These are phyloP conservation scores for Litsea cubeba DNA, from an alignment of 164 flowering plant species.

Conservation along the genomic window DNA sequence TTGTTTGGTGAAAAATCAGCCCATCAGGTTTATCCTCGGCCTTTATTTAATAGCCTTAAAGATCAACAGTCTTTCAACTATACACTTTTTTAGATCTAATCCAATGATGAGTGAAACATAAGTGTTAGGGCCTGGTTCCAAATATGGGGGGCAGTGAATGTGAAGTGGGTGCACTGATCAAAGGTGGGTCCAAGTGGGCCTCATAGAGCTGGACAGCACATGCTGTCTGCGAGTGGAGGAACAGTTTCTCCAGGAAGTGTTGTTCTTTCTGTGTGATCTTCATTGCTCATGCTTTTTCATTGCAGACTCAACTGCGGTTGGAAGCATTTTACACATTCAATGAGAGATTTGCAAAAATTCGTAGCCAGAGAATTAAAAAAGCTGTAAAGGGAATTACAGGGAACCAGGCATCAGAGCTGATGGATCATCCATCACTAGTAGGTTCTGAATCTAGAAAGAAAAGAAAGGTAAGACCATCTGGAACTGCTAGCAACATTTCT, in stretches of 20 bases:
- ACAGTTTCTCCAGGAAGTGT: not conserved
- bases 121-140: too few species aligned
- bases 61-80: too few species aligned
- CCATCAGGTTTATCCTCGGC: too few species aligned
- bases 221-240: not conserved
- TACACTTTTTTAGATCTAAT: too few species aligned
- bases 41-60: too few species aligned
- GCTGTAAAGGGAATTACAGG: slow-evolving; percentile 84
- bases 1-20: too few species aligned
- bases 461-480: slow-evolving; percentile 20
- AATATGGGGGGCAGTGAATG: too few species aligned
- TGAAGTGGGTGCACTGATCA: too few species aligned
- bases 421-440: slow-evolving; percentile 30
- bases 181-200: too few species aligned
- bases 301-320: slow-evolving; percentile 87
- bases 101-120: too few species aligned
- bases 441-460: slow-evolving; percentile 29
- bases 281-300: slow-evolving; percentile 5
- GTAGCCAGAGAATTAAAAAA: slow-evolving; percentile 78
- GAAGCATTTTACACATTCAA: slow-evolving; percentile 96
- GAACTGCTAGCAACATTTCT: slow-evolving; percentile 15
- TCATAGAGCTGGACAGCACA: too few species aligned
- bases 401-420: slow-evolving; percentile 34
- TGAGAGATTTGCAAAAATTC: slow-evolving; percentile 94
- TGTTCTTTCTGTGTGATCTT: not conserved